phyloP scores from a whole-genome alignment of 352 stramenopile genomes.

The Phytophthora tubulina region DNA sequence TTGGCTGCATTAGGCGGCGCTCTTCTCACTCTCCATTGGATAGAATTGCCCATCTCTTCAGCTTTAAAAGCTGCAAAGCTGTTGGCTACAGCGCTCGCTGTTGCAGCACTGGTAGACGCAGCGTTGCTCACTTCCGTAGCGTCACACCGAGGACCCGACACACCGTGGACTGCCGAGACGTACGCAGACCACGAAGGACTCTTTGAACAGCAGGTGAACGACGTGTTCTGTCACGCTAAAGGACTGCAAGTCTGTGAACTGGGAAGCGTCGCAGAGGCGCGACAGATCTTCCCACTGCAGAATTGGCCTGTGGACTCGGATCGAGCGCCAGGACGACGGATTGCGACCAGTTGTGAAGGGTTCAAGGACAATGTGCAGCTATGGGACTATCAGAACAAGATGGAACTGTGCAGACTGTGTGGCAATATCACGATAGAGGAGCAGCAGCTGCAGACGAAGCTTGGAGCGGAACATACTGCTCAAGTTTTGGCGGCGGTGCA shows the following conservation, averaged over 20 bases:
- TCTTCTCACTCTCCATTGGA: slow-evolving; percentile 41
- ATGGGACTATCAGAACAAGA: slow-evolving; percentile 63
- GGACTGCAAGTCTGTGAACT: slow-evolving; percentile 51
- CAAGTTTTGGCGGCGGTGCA: slow-evolving; percentile 47
- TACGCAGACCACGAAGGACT: slow-evolving; percentile 40
- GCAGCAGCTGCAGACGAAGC: slow-evolving; percentile 25
- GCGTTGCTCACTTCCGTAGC: slow-evolving; percentile 30
- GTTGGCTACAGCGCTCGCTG: slow-evolving; percentile 23
- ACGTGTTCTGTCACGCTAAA: slow-evolving; percentile 61
- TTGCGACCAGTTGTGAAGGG: slow-evolving; percentile 49
- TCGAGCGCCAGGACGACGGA: slow-evolving; percentile 40
- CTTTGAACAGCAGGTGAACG: slow-evolving; percentile 53
- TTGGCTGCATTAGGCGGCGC: slow-evolving; percentile 28
- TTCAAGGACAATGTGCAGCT: slow-evolving; percentile 53
- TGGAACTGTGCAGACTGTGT: slow-evolving; percentile 59
- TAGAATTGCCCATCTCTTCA: slow-evolving; percentile 14
- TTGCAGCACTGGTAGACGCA: slow-evolving; percentile 26
- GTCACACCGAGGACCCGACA: slow-evolving; percentile 31
- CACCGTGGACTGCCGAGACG: slow-evolving; percentile 37
- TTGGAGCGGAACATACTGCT: slow-evolving; percentile 19
- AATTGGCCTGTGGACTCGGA: slow-evolving; percentile 53
- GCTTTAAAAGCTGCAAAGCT: slow-evolving; percentile 22
- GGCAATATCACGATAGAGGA: slow-evolving; percentile 45
- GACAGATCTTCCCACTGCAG: slow-evolving; percentile 50
- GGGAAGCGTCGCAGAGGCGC: slow-evolving; percentile 48